Evolutionary conservation across 192 early-diverging fungal species (phyloP).

Genomic region (Tieghemiomyces parasiticus): DNA sequence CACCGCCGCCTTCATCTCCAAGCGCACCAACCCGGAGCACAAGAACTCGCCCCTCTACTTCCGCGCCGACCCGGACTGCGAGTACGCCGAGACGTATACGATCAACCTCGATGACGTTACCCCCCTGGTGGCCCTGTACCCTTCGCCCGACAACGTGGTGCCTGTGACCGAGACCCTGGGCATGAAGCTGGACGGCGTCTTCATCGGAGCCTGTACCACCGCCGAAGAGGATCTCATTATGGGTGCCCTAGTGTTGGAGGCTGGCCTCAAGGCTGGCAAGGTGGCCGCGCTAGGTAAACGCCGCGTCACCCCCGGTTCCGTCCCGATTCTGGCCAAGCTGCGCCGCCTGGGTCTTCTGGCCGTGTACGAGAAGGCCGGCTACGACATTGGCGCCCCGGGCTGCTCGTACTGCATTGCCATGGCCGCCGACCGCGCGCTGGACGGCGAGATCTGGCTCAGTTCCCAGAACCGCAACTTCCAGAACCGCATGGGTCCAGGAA

Average conservation of each 20-base stretch:
- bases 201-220: slow-evolving; percentile 72
- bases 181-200: slow-evolving; percentile 60
- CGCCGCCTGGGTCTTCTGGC: slow-evolving; percentile 52
- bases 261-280: slow-evolving; percentile 53
- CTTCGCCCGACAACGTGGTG: slow-evolving; percentile 63
- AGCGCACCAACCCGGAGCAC: slow-evolving; percentile 56
- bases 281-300: slow-evolving; percentile 41
- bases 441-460: slow-evolving; percentile 67
- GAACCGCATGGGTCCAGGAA: slow-evolving; percentile 72
- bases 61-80: slow-evolving; percentile 52
- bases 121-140: slow-evolving; percentile 53
- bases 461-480: slow-evolving; percentile 78
- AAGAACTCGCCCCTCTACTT: slow-evolving; percentile 55
- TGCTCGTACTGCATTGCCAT: slow-evolving; percentile 72
- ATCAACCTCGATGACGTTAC: slow-evolving; percentile 57
- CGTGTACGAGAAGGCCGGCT: slow-evolving; percentile 59
- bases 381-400: slow-evolving; percentile 57
- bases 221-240: slow-evolving; percentile 71
- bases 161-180: slow-evolving; percentile 36
- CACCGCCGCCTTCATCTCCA: slow-evolving; percentile 54
- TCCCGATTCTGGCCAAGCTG: slow-evolving; percentile 64
- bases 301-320: slow-evolving; percentile 61
- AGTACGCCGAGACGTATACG: slow-evolving; percentile 63
- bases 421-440: slow-evolving; percentile 59
- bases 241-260: slow-evolving; percentile 58